These are phyloP conservation scores for Pachysolen tannophilus DNA, from an alignment of 805 yeast species.

Conservation along the genomic window DNA sequence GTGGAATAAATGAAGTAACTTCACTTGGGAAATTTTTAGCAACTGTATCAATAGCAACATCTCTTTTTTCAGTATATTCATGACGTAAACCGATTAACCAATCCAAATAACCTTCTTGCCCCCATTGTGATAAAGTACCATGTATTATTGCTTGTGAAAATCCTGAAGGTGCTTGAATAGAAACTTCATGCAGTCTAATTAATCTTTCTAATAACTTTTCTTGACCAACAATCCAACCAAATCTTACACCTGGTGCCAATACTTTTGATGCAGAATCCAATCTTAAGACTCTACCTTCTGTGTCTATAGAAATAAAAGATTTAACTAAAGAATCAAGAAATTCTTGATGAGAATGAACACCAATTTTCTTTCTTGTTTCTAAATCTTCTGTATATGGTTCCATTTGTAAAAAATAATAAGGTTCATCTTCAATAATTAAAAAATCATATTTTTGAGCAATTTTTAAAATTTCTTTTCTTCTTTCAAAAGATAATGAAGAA, in stretches of 20 bases:
- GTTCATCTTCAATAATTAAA: conserved; percentile 89
- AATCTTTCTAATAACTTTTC: conserved; percentile 52
- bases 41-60: conserved; percentile 74
- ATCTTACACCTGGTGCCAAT: conserved; percentile 82
- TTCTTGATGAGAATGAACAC: conserved; percentile 41
- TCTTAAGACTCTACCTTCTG: conserved; percentile 84
- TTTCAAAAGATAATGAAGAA: conserved; percentile 64
- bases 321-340: conserved; percentile 63
- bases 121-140: conserved; percentile 78
- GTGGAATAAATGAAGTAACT: conserved; percentile 39
- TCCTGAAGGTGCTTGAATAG: conserved; percentile 77
- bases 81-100: conserved; percentile 80
- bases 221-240: conserved; percentile 87
- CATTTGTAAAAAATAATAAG: conserved; percentile 95
- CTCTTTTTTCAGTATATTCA: conserved; percentile 84
- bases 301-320: conserved; percentile 68
- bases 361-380: neutral
- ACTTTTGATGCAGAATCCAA: conserved; percentile 89
- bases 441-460: conserved; percentile 82
- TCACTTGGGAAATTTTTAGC: conserved; percentile 45
- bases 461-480: conserved; percentile 71
- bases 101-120: conserved; percentile 79
- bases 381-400: conserved; percentile 47
- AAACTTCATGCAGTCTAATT: conserved; percentile 69
- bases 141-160: conserved; percentile 64